Evolutionary conservation across 1,139 yeast species (phyloP), one percentile per base, ranked within the genome.

Genomic region (Arxiozyma slooffiae): DNA sequence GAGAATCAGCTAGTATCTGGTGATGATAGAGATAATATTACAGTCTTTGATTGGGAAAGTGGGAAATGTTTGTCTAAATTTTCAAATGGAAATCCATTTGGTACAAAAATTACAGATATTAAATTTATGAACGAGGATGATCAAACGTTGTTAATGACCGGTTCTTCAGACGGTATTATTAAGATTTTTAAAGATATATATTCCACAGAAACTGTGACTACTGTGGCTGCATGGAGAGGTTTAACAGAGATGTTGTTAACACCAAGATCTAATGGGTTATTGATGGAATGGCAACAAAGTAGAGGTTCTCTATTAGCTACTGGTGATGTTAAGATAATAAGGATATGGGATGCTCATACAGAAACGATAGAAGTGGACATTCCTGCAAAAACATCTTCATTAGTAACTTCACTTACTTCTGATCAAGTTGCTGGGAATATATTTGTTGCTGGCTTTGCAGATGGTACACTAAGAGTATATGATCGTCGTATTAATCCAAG

Each of bases 351-450:
- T 70, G 97, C 97, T 0, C 95, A 96, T 18, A 75, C 97, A 43
- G 99, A 92, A 64, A 73, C 85, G 50, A 85, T 96, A 64, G 74
- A 86, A 49, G 80, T 80, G 30, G 97, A 90, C 62, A 84, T 92
- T 48, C 96, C 97, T 0, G 95, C 96, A 0, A 75, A 96, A 52
- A 86, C 96, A 0, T 82, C 95, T 0, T 82, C 94, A n/a, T 82
- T 94, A 14, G 85, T 92, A 50, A 85, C 96, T 0, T 77, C 95
- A 0, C 73, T 92, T 51, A 89, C 97, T 0, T 88, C 97, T 0
- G 99, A 92, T 63, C 97, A 92, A 66, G 92, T 92, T 11, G 88
- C 95, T 0, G 97, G 98, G n/a, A 84, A 90, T 61, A 76, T 88
- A 1, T 80, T 92, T 59, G 81, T 87, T 38, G 92, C 95, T 8